These are phyloP conservation scores for Delphinella strobiligena DNA, from an alignment of 2,329 filamentous ascomycete species.

Conservation along the genomic window DNA sequence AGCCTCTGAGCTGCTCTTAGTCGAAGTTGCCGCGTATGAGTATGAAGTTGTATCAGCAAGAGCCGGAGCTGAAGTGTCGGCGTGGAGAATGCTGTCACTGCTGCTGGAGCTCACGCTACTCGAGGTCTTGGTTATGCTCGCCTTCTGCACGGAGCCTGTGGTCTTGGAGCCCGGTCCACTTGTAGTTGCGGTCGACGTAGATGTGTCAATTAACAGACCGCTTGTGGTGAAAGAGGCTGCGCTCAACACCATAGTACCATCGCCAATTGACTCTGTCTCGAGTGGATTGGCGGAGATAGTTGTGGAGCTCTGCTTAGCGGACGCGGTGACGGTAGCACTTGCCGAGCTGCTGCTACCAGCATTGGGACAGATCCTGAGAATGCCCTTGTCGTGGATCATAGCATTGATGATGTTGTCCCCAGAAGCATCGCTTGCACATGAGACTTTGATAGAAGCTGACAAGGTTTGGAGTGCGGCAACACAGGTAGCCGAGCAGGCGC, in stretches of 20 bases:
- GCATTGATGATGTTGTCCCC: constrained; percentile 30
- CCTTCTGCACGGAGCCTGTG: no score
- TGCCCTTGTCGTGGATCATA: constrained; percentile 28
- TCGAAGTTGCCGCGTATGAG: constrained; percentile 11
- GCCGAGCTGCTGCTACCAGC: constrained; percentile 11
- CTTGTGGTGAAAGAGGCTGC: not conserved
- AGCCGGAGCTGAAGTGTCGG: constrained; percentile 1
- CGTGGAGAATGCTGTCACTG: constrained; percentile 2
- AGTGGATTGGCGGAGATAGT: constrained; percentile 1
- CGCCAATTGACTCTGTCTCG: constrained; percentile 1
- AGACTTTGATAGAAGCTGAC: constrained; percentile 18
- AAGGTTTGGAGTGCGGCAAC: constrained; percentile 28
- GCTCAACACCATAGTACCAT: constrained; percentile 5
- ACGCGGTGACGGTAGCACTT: constrained; percentile 8
- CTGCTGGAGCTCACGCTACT: no score
- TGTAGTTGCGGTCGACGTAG: constrained; percentile 7
- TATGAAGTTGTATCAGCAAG: constrained; percentile 7
- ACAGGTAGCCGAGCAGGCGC: constrained; percentile 24
- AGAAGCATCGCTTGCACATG: constrained; percentile 23
- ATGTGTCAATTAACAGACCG: constrained; percentile 7
- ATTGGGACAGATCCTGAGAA: constrained; percentile 26
- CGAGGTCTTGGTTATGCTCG: constrained; percentile 2
- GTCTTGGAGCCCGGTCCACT: constrained; percentile 6
- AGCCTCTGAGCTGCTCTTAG: constrained; percentile 18
- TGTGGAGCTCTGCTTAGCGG: constrained; percentile 6